A percentile compares a stretch with the other conserved stretches of the same genome.
Evolutionary conservation across 495 filamentous ascomycete genomes (phyloP).

Genomic region (Penicillium soppii): DNA sequence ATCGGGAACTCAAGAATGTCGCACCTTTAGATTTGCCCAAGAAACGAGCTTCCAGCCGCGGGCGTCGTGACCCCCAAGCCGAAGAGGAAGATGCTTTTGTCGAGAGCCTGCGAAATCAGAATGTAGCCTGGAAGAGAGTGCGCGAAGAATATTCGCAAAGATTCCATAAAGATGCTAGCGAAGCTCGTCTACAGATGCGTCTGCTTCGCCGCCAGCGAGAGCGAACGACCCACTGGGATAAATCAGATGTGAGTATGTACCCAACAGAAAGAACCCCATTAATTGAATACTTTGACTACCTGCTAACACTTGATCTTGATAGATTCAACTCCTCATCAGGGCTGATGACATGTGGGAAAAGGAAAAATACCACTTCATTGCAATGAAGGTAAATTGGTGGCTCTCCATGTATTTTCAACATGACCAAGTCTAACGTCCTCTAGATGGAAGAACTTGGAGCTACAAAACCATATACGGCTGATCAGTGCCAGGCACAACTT

Average conservation of each 20-base stretch:
- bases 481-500: slow-evolving; percentile 40
- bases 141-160: slow-evolving; percentile 61
- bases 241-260: slow-evolving; percentile 61
- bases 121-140: slow-evolving; percentile 68
- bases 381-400: slow-evolving; percentile 45
- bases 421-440: not conserved
- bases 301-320: slow-evolving; percentile 1
- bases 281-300: no score
- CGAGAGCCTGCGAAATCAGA: slow-evolving; percentile 64
- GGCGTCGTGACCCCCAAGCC: slow-evolving; percentile 45
- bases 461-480: slow-evolving; percentile 29
- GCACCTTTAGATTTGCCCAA: slow-evolving; percentile 25
- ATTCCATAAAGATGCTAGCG: slow-evolving; percentile 62
- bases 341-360: slow-evolving; percentile 50
- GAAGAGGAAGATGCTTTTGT: slow-evolving; percentile 70
- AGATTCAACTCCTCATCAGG: slow-evolving; percentile 48
- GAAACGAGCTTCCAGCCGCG: slow-evolving; percentile 40
- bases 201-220: slow-evolving; percentile 65
- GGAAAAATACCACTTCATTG: slow-evolving; percentile 50
- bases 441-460: slow-evolving; percentile 43
- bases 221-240: slow-evolving; percentile 61
- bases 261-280: not conserved
- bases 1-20: slow-evolving; percentile 33
- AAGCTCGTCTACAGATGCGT: slow-evolving; percentile 73
- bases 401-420: not conserved